These are phyloP conservation scores for Corrigiola litoralis DNA, from an alignment of 179 eudicot genomes.

Conservation along the genomic window DNA sequence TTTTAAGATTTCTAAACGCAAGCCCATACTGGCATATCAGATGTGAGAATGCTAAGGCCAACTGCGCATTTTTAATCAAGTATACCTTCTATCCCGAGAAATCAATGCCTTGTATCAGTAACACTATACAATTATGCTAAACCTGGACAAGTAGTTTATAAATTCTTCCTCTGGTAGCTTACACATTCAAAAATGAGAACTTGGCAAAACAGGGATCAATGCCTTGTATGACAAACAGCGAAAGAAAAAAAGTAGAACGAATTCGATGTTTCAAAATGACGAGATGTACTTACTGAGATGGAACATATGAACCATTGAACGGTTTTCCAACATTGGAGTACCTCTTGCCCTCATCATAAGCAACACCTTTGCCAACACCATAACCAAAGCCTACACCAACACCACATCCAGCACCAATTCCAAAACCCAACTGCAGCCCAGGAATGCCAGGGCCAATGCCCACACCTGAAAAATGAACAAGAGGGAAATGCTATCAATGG, in stretches of 20 bases:
- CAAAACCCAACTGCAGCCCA: slow-evolving; percentile 79
- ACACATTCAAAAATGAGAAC: too few relatives aligned
- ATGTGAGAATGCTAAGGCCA: background rate
- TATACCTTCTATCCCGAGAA: background rate
- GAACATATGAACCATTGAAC: slow-evolving; percentile 35
- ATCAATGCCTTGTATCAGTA: too few relatives aligned
- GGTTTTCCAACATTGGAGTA: slow-evolving; percentile 61
- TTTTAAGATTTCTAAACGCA: too few relatives aligned
- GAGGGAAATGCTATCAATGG: too few relatives aligned
- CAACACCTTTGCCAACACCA: slow-evolving; percentile 76
- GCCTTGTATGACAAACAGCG: background rate
- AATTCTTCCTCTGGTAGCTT: too few relatives aligned
- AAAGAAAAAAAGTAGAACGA: background rate
- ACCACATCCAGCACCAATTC: slow-evolving; percentile 92
- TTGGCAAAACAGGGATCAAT: too few relatives aligned
- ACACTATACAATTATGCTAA: too few relatives aligned
- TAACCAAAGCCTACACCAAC: slow-evolving; percentile 89
- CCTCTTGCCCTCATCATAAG: slow-evolving; percentile 63
- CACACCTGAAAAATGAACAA: slow-evolving; percentile 38
- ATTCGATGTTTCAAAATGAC: background rate
- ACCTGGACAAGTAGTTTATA: too few relatives aligned
- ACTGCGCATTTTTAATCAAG: background rate
- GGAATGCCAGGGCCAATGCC: slow-evolving; percentile 93
- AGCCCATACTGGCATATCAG: background rate
- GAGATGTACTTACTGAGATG: slow-evolving; percentile 56